Evolutionary conservation across 1,284 basidiomycete species (phyloP).

Genomic region (Mrakiaceae sp.): DNA sequence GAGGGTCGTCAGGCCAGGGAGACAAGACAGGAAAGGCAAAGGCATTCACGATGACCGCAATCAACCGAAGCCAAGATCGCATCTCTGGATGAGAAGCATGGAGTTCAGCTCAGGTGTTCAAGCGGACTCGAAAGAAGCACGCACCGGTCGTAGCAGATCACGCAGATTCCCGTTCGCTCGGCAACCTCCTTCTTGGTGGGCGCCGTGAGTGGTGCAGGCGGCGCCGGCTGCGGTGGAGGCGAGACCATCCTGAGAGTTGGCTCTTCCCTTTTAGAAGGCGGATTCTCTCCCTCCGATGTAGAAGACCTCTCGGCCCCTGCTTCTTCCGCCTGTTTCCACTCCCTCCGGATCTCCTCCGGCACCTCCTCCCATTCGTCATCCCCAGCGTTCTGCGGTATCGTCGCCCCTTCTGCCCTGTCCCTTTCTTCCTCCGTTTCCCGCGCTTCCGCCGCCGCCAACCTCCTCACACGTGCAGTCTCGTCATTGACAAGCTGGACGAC

Average conservation of each 20-base stretch:
- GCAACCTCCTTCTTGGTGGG: too few species aligned
- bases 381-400: not conserved
- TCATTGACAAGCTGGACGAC: not conserved
- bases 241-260: not conserved
- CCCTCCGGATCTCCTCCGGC: not conserved
- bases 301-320: not conserved
- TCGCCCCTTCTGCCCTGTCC: not conserved
- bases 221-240: not conserved
- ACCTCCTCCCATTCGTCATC: constrained; percentile 7
- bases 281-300: not conserved
- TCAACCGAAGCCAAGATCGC: constrained; percentile 10
- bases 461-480: constrained; percentile 1
- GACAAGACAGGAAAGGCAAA: too few species aligned
- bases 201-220: not conserved
- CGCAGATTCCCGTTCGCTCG: constrained; percentile 1
- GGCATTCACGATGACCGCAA: constrained; percentile 3
- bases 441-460: constrained; percentile 4
- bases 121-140: not conserved
- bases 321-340: not conserved
- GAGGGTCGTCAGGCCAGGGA: too few species aligned
- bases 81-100: not conserved
- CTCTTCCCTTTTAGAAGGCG: not conserved
- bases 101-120: not conserved
- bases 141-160: constrained; percentile 6
- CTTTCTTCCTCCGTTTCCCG: not conserved